Base-by-base conservation (phyloP, 2,329 filamentous ascomycete species). In the Cercospora zeae-maydis region DNA sequence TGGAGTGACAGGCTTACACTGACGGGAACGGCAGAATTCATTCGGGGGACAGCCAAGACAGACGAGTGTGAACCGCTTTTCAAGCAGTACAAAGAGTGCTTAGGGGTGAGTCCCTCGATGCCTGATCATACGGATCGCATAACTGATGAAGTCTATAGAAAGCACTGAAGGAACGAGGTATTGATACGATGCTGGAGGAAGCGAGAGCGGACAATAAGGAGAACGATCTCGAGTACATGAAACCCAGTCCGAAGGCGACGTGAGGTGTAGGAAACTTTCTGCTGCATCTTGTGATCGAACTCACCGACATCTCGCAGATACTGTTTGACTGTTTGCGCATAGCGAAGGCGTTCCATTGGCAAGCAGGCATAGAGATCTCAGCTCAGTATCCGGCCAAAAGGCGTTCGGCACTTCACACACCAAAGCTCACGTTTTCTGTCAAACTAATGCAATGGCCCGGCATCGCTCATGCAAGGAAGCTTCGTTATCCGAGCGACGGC, bases 111-210 rank as follows among this genome's bases (percentile, higher is more conserved):
- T 75, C 53, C 14, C 19, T n/a, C 24, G 47, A 14, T 11, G 16
- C 13, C 8, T 16, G 16, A 5, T 13, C 19, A 45, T 10, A 19
- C 19, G 16, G 39, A 10, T 13, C 39, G 11, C 39, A 11, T 14
- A 4, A 5, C 42, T 47, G 2, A 59, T 8, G 57, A 11, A 13
- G 2, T 30, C 14, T 24, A 42, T 68, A 97, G 93, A 88, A 86
- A 79, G 92, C 89, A 2, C 82, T 99, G 55, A 96, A 95, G 77
- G 87, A 92, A 61, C 86, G 90, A 71, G 95, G 95, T 62, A 96
- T 99, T 74, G 92, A 98, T 77, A 91, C 89, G 71, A 90, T 98
- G 82, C 81, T 99, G 10, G 91, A 93, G 7, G 95, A 98, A 71
- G 93, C 93, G 16, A 84, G 93, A 64, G 92, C 95, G 69, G 91